Percentiles rank a stretch among this genome's conserved stretches.
phyloP scores from a whole-genome alignment of 805 yeast genomes.

The Schizosaccharomyces osmophilus region DNA sequence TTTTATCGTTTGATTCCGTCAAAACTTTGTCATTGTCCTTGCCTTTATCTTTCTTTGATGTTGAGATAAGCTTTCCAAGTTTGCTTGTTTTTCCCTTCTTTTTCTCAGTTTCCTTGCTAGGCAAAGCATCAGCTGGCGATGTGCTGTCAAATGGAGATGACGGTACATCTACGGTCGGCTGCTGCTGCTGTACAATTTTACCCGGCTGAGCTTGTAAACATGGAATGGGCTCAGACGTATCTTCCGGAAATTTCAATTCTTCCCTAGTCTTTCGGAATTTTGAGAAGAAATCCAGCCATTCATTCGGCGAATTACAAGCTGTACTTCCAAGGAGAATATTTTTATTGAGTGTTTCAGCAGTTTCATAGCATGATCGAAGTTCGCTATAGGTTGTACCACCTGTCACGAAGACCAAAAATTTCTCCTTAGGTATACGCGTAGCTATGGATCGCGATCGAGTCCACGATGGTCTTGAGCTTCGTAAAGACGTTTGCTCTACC shows the following conservation, averaged over 20 bases:
- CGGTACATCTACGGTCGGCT: neutral
- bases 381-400: constrained; percentile 84
- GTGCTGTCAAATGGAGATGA: neutral
- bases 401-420: constrained; percentile 56
- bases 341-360: constrained; percentile 33
- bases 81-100: neutral
- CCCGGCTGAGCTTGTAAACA: neutral
- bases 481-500: constrained; percentile 6
- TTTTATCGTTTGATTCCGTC: neutral
- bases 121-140: neutral
- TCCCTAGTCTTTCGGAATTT: constrained; percentile 5
- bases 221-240: neutral
- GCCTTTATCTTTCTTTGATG: neutral
- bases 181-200: neutral
- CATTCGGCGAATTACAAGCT: neutral
- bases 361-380: constrained; percentile 46
- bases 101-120: constrained; percentile 1
- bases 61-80: neutral
- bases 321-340: constrained; percentile 70
- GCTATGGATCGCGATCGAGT: constrained; percentile 6
- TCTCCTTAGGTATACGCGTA: constrained; percentile 20
- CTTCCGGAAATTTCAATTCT: constrained; percentile 6
- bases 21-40: neutral
- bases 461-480: constrained; percentile 3
- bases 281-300: constrained; percentile 7